Evolutionary conservation across 1,284 basidiomycete species (phyloP), one percentile per base, ranked within the genome.

Genomic region (Ceratobasidium sp.): DNA sequence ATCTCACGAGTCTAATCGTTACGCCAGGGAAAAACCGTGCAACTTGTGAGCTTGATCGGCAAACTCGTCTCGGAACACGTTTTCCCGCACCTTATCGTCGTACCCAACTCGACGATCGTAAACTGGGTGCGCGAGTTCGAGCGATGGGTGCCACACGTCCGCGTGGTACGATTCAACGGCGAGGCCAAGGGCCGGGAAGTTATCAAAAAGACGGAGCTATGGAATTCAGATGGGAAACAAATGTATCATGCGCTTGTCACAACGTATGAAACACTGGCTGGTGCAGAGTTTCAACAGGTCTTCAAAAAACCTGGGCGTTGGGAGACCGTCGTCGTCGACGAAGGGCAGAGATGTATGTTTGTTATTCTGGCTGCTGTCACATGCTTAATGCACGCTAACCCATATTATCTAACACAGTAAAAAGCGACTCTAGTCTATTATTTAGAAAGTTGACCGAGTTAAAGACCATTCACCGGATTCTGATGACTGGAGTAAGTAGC

Each of bases 281-380:
- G 85, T 74, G 80, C 82, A 11, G 94, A 95, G 69, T 93, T 93
- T 77, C 80, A 82, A 2, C 58, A 86, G 0, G 87, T 96, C 11
- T 96, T 98, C 84, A 91, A 89, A 78, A 85, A 82, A 52, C 87
- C 92, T 35, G 89, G 89, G n/a, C 86, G 94, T 59, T 99, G 96
- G 97, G 96, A 98, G 82, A 87, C 90, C 16, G 83, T 98, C 23
- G 87, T 98, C 26, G 89, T 98, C 7, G 96, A 98, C 78, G 96
- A 98, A 82, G 97, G 95, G 9, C 96, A 97, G 81, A 85, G 94
- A 75, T 83, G 94, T 95, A 80, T 84, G 91, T 85, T 18, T 50
- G 43, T 5, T 38, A 4, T 38, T 32, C 75, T 64, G 32, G 46
- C 43, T 21, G 52, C 47, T 1, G 7, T 54, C 23, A 57, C 62